A percentile compares a stretch with the other conserved stretches of the same genome.
Conservation (phyloP, 768 basidiomycete species). For the Lepiota brunneoincarnata region DNA sequence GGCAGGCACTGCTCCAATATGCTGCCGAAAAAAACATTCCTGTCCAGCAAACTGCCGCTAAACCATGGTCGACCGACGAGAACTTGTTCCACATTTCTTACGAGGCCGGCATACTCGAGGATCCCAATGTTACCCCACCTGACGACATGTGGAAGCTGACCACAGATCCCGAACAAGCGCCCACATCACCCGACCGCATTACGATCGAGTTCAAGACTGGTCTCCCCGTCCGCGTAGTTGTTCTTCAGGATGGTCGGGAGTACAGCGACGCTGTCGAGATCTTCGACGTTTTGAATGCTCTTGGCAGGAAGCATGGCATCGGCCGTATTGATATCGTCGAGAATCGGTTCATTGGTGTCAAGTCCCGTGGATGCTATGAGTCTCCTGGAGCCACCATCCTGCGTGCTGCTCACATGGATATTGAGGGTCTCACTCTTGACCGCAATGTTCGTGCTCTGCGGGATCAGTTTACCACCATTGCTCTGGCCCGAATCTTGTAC, state of each 20-base stretch:
- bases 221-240: slow-evolving; percentile 80
- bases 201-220: slow-evolving; percentile 84
- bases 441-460: slow-evolving; percentile 92
- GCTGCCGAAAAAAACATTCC: slow-evolving; percentile 88
- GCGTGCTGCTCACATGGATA: slow-evolving; percentile 90
- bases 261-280: slow-evolving; percentile 94
- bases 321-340: slow-evolving; percentile 99
- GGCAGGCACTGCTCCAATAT: slow-evolving; percentile 88
- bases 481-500: slow-evolving; percentile 89
- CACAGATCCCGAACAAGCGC: slow-evolving; percentile 76
- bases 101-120: slow-evolving; percentile 98
- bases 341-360: slow-evolving; percentile 99
- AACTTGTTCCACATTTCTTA: slow-evolving; percentile 99
- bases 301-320: slow-evolving; percentile 93
- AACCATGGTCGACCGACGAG: slow-evolving; percentile 99
- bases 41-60: slow-evolving; percentile 91
- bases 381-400: slow-evolving; percentile 96
- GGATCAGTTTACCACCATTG: slow-evolving; percentile 92
- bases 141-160: slow-evolving; percentile 99
- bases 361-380: slow-evolving; percentile 99
- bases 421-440: slow-evolving; percentile 98
- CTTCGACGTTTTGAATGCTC: slow-evolving; percentile 86
- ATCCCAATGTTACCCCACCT: slow-evolving; percentile 93
- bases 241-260: slow-evolving; percentile 50
- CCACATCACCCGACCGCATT: slow-evolving; percentile 74